Base-by-base conservation (phyloP, 2,329 filamentous ascomycete species). In the Paecilomyces dactylethromorphus region DNA sequence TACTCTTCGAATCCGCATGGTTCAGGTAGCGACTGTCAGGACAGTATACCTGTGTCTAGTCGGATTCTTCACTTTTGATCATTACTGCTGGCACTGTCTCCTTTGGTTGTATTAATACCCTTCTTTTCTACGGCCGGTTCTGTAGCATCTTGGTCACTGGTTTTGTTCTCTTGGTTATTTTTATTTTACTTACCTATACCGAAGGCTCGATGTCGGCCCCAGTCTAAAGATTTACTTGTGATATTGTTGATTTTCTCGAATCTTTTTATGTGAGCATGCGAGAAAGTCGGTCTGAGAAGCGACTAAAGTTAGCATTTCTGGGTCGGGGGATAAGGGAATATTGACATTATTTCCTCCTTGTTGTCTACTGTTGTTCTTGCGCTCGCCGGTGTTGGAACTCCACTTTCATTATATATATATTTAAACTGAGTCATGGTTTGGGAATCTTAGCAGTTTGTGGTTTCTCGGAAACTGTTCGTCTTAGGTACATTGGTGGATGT, bases 261-360 rank as follows among this genome's bases (percentile, higher is more conserved):
- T 63, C 33, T 57, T 62, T 69, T 72, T 73, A 75, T 68, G 73
- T 73, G 72, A 67, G 73, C 70, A 74, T 72, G 72, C 69, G 68
- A 71, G 69, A 69, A 69, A 71, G 69, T 70, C 68, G 63, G 66
- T 64, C 64, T 66, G 69, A 74, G 68, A 73, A 69, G 72, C 65
- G 71, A 74, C 62, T 69, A 63, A 63, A 60, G 63, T 62, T 67
- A 65, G 62, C 65, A 64, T 71, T 70, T 72, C 69, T 72, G 69
- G 72, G 74, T 76, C 59, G 65, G 63, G 60, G 63, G 63, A 63
- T 64, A 62, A 62, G 64, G 60, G 63, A 58, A 60, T 63, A 58
- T 65, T 52, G 26, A 52, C 50, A 52, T 29, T 29, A 52, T 52
- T 52, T 52, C n/a, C 45, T 12, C n/a, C 54, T 54, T 18, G 8